Evolutionary conservation across 176 grass and related monocot genomes (phyloP), one percentile per base, ranked within the genome.

Genomic region (Carex cristatella): DNA sequence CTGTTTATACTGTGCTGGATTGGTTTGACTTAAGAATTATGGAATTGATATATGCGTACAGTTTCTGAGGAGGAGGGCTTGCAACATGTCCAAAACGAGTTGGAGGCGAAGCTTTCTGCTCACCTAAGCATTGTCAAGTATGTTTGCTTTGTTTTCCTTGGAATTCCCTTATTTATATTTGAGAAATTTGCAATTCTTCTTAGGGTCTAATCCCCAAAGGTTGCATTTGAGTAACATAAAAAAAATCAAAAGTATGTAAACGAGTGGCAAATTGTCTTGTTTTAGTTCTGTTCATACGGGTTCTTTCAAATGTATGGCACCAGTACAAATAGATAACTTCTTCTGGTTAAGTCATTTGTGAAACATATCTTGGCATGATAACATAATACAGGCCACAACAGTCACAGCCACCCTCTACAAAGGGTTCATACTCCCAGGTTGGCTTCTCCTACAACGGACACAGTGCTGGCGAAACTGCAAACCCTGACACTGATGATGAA

Each of bases 401-500:
- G 58, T 61, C 85, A 75, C 96, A 99, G 61, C 60, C 96, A 83
- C 84, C 90, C 72, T 84, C 66, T 78, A 94, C 82, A 86, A 99
- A 99, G 86, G 96, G 96, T 81, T 85, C 91, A 53, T 99, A 99
- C 89, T 95, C 96, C 10, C 96, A 99, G 87, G 96, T 99, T 65
- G 93, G 93, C 61, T 99, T 92, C 84, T 99, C 91, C 35, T 99
- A 99, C 83, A 92, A 95, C 83, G 89, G 87, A 18, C 91, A 92
- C 42, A 85, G 57, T 74, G 89, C 85, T 86, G 93, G 86, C 44
- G 93, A 95, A 81, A 84, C 88, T 85, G 87, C 91, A 66, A 89
- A 94, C 87, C 8, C 88, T 57, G 88, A 93, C 37, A 93, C 85
- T 82, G 95, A 92, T 37, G 91, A 94, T 48, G 96, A 99, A 46